These are phyloP conservation scores for Acrodontium crateriforme DNA, from an alignment of 2,329 filamentous ascomycete genomes.

Conservation along the genomic window DNA sequence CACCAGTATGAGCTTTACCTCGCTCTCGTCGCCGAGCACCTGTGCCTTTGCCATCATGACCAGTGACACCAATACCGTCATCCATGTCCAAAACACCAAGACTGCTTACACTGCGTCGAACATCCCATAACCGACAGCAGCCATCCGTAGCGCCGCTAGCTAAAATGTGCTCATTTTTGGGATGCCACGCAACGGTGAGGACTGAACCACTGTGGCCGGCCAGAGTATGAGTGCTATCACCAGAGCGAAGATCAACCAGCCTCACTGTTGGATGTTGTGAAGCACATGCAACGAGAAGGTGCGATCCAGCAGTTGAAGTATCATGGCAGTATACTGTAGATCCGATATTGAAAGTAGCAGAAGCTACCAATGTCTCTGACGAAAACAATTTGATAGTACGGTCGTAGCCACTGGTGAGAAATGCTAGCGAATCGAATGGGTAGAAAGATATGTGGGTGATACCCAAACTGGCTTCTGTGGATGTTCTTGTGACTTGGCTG, in stretches of 20 bases:
- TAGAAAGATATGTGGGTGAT: conserved; percentile 68
- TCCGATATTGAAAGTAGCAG: conserved; percentile 54
- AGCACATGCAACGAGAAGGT: conserved; percentile 74
- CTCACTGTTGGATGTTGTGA: conserved; percentile 76
- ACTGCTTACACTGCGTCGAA: conserved; percentile 62
- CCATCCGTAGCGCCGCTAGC: conserved; percentile 79
- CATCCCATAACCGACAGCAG: conserved; percentile 72
- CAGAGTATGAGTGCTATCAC: conserved; percentile 46
- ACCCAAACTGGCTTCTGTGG: conserved; percentile 48
- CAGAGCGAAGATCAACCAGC: conserved; percentile 74
- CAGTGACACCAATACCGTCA: conserved; percentile 56
- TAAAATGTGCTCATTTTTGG: conserved; percentile 62
- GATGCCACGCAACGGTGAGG: conserved; percentile 63
- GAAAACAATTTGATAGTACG: conserved; percentile 64
- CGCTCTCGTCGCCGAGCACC: conserved; percentile 27
- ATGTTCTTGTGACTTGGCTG: conserved; percentile 13
- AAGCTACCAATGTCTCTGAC: conserved; percentile 45
- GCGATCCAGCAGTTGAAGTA: conserved; percentile 55
- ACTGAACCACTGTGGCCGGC: conserved; percentile 39
- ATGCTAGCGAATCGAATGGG: conserved; percentile 61
- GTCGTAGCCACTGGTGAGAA: conserved; percentile 66
- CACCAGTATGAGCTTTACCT: conserved; percentile 56
- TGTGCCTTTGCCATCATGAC: conserved; percentile 30
- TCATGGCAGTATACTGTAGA: conserved; percentile 64
- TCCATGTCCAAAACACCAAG: conserved; percentile 73